Evolutionary conservation across 345 rosid species (phyloP).

Genomic region (Pistacia integerrima): DNA sequence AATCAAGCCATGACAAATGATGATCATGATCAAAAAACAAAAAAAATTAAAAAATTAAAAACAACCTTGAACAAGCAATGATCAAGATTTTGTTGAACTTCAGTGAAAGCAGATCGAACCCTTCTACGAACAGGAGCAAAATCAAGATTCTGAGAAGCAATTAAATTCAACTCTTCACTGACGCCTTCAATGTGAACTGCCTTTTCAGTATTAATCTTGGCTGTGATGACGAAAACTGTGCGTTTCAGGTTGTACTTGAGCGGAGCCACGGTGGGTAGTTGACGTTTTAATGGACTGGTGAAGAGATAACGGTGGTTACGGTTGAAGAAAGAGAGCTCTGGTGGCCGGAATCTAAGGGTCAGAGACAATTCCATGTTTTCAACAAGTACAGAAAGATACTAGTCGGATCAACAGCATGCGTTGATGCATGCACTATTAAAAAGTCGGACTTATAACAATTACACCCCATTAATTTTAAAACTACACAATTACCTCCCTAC

Average conservation of each 20-base stretch:
- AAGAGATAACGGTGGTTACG: slow-evolving; percentile 19
- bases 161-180: slow-evolving; percentile 63
- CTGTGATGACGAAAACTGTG: slow-evolving; percentile 2
- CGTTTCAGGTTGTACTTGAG: neutral
- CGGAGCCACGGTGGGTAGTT: neutral
- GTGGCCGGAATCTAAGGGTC: slow-evolving; percentile 19
- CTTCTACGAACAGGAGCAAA: slow-evolving; percentile 69
- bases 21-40: neutral
- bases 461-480: too few relatives aligned
- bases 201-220: slow-evolving; percentile 22
- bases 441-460: too few relatives aligned
- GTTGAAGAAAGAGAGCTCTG: slow-evolving; percentile 19
- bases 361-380: slow-evolving; percentile 33
- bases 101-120: slow-evolving; percentile 71
- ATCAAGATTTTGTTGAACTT: slow-evolving; percentile 72
- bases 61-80: slow-evolving; percentile 82
- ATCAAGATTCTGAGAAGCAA: slow-evolving; percentile 71
- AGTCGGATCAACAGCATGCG: neutral
- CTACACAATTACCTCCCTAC: too few relatives aligned
- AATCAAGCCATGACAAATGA: neutral
- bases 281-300: slow-evolving; percentile 14
- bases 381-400: neutral
- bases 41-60: neutral
- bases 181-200: slow-evolving; percentile 46
- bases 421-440: neutral